These are phyloP conservation scores for Agaricales sp. DNA, from an alignment of 1,284 basidiomycete species.

Conservation along the genomic window DNA sequence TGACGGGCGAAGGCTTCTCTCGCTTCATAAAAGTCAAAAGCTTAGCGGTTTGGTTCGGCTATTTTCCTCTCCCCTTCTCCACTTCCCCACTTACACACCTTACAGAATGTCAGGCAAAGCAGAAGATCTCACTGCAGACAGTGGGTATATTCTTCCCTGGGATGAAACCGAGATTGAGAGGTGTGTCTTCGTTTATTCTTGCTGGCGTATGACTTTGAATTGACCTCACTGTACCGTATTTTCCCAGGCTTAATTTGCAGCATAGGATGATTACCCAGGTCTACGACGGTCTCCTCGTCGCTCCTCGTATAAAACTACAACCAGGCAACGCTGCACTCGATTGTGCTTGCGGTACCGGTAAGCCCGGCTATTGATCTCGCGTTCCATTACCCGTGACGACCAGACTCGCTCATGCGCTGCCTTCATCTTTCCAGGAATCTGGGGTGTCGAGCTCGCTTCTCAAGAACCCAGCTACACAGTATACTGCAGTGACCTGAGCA, in stretches of 20 bases:
- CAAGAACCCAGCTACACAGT: slow-evolving; percentile 3
- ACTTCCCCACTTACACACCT: neutral
- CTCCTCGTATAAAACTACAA: slow-evolving; percentile 11
- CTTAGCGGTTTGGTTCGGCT: neutral
- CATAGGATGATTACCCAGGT: slow-evolving; percentile 12
- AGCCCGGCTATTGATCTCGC: neutral
- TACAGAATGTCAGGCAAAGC: too few species aligned
- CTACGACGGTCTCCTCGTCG: slow-evolving; percentile 12
- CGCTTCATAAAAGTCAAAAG: neutral
- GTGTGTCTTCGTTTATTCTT: slow-evolving; percentile 3
- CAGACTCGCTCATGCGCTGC: too few species aligned
- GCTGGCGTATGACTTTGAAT: neutral
- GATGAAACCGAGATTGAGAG: slow-evolving; percentile 12
- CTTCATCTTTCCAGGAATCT: slow-evolving; percentile 6
- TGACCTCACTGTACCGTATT: neutral
- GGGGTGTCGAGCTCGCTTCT: slow-evolving; percentile 11
- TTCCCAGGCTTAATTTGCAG: slow-evolving; percentile 14
- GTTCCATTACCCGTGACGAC: neutral
- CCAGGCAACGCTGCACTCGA: slow-evolving; percentile 16
- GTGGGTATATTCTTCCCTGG: slow-evolving; percentile 11
- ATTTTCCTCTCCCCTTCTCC: neutral
- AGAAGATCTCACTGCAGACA: neutral
- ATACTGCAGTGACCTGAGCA: slow-evolving; percentile 15
- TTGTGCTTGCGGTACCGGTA: slow-evolving; percentile 16
- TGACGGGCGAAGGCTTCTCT: neutral